Conservation (phyloP, 768 basidiomycete genomes). For the Austroboletus eburneus region DNA sequence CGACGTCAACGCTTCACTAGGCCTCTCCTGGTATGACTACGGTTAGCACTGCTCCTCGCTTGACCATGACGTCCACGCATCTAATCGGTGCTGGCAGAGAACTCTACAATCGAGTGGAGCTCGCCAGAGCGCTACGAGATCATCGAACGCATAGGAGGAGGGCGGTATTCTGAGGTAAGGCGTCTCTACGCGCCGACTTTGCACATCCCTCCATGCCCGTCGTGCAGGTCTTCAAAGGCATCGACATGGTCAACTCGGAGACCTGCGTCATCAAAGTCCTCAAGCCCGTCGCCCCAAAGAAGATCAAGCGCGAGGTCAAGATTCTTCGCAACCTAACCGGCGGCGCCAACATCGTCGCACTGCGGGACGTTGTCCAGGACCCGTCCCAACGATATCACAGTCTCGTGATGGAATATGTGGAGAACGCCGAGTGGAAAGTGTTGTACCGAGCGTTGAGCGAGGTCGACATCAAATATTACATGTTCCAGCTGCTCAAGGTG, state of each 20-base stretch:
- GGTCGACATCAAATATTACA: constrained; percentile 64
- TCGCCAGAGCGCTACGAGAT: constrained; percentile 65
- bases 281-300: constrained; percentile 62
- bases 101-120: constrained; percentile 60
- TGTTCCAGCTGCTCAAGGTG: constrained; percentile 59
- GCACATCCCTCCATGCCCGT: constrained; percentile 1
- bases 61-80: background rate
- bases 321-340: constrained; percentile 66
- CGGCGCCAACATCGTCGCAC: constrained; percentile 62
- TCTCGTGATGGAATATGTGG: constrained; percentile 65
- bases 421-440: constrained; percentile 63
- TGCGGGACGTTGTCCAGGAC: constrained; percentile 68
- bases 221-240: constrained; percentile 53
- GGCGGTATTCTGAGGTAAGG: constrained; percentile 60
- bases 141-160: constrained; percentile 57
- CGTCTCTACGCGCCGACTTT: background rate
- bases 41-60: constrained; percentile 33
- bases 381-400: constrained; percentile 57
- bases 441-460: constrained; percentile 57
- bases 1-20: constrained; percentile 54
- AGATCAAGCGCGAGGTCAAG: constrained; percentile 75
- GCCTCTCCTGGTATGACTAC: constrained; percentile 61
- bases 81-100: constrained; percentile 36
- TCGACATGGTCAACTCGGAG: constrained; percentile 51
- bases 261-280: constrained; percentile 66